phyloP scores from a whole-genome alignment of 2,329 filamentous ascomycete genomes.

The Emydomyces testavorans region DNA sequence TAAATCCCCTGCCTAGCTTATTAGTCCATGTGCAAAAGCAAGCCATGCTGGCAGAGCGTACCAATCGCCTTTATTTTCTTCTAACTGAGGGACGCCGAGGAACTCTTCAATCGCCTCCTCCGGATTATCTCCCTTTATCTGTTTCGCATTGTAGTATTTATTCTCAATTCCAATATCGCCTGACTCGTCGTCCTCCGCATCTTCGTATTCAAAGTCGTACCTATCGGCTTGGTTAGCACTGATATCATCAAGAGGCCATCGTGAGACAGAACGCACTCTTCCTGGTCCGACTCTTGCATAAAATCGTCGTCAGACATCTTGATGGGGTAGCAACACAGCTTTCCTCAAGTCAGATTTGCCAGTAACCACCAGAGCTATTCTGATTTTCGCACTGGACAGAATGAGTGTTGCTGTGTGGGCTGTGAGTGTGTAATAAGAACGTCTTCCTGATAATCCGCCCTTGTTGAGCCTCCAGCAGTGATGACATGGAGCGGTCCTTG shows the following conservation, averaged over 20 bases:
- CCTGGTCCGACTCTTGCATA: conserved; percentile 83
- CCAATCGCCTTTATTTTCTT: conserved; percentile 93
- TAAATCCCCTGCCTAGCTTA: conserved; percentile 59
- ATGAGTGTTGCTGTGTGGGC: background rate
- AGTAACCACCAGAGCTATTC: no score
- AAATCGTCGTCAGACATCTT: conserved; percentile 76
- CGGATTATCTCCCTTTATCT: conserved; percentile 77
- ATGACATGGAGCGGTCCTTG: conserved; percentile 1
- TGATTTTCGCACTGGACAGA: no score
- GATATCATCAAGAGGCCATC: background rate
- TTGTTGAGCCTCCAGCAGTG: background rate
- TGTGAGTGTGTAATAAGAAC: no score
- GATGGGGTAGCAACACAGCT: background rate
- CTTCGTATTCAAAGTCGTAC: conserved; percentile 96
- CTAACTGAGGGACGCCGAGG: conserved; percentile 69
- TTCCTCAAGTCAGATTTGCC: background rate
- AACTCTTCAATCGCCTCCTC: conserved; percentile 87
- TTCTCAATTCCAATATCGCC: conserved; percentile 95
- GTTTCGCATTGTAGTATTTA: conserved; percentile 99
- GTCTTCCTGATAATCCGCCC: no score
- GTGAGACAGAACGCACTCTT: conserved; percentile 50
- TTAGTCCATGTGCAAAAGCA: conserved; percentile 1
- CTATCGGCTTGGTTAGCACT: conserved; percentile 31
- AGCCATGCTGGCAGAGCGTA: conserved; percentile 22
- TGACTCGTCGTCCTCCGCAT: conserved; percentile 75